Conservation (phyloP, 345 rosid genomes). For the Nephelium lappaceum region DNA sequence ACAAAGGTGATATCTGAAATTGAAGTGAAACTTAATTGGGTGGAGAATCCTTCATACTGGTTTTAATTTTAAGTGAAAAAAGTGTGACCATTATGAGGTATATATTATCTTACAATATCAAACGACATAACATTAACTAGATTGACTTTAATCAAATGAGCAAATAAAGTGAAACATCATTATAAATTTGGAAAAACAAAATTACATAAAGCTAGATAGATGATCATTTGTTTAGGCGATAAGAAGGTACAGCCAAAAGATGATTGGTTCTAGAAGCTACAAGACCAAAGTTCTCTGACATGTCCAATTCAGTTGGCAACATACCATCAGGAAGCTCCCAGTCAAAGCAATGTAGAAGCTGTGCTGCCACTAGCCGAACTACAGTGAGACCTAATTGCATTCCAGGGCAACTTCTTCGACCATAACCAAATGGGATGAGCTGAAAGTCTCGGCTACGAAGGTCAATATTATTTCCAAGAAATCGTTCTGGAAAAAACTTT, state of each 20-base stretch:
- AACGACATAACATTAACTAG: too few species aligned
- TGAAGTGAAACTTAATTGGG: too few species aligned
- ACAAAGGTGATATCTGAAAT: too few species aligned
- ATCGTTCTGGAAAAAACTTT: slow-evolving; percentile 38
- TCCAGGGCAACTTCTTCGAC: slow-evolving; percentile 33
- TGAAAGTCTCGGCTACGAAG: slow-evolving; percentile 30
- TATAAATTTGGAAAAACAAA: too few species aligned
- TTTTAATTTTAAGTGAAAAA: too few species aligned
- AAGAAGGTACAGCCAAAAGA: background rate
- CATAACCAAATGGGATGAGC: slow-evolving; percentile 39
- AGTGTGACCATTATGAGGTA: too few species aligned
- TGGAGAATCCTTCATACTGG: too few species aligned
- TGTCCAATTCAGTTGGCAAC: slow-evolving; percentile 20
- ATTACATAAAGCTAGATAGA: too few species aligned
- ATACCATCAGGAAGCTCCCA: slow-evolving; percentile 36
- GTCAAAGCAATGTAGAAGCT: slow-evolving; percentile 38
- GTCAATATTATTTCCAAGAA: slow-evolving; percentile 14
- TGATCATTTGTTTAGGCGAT: background rate
- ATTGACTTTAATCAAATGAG: too few species aligned
- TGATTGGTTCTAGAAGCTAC: background rate
- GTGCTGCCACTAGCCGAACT: slow-evolving; percentile 28
- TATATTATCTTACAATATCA: too few species aligned
- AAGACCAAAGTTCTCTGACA: slow-evolving; percentile 32
- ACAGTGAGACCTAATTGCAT: slow-evolving; percentile 31
- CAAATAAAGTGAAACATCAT: too few species aligned